Evolutionary conservation across 2,329 filamentous ascomycete genomes (phyloP).

Genomic region (Beauveria sp.): DNA sequence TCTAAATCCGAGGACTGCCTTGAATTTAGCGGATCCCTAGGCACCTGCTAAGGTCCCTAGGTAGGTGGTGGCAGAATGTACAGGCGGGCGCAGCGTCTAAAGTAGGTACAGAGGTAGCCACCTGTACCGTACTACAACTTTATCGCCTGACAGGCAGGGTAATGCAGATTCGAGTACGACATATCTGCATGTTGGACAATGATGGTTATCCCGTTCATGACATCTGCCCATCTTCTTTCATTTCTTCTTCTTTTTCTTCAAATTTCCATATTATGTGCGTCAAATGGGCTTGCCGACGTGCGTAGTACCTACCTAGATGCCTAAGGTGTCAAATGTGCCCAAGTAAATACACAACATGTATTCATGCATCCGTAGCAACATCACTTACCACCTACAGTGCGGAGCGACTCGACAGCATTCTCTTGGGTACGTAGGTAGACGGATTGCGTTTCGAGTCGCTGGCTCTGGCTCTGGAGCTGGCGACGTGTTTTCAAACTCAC

Average conservation of each 20-base stretch:
- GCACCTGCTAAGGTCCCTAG: no score
- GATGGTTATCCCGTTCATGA: not conserved
- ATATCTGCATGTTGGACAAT: not conserved
- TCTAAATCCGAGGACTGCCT: not conserved
- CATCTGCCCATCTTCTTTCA: no score
- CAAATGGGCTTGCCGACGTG: not conserved
- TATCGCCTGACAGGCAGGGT: not conserved
- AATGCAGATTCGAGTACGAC: not conserved
- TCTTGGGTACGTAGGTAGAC: not conserved
- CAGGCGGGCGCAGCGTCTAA: not conserved
- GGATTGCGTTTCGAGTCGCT: no score
- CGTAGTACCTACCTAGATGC: no score
- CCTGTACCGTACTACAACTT: not conserved
- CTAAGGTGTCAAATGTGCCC: no score
- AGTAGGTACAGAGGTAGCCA: not conserved
- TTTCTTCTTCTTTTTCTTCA: no score
- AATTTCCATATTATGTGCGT: not conserved
- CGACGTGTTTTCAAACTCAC: no score
- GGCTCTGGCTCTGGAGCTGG: no score
- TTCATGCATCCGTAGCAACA: not conserved
- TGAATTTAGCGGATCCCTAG: constrained; percentile 1
- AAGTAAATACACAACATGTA: not conserved
- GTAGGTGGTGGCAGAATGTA: not conserved
- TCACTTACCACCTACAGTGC: not conserved
- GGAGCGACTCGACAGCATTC: not conserved